Percentiles rank a stretch among this genome's conserved stretches.
Conservation (phyloP, 1,284 basidiomycete species). For the Cystobasidium sp. region DNA sequence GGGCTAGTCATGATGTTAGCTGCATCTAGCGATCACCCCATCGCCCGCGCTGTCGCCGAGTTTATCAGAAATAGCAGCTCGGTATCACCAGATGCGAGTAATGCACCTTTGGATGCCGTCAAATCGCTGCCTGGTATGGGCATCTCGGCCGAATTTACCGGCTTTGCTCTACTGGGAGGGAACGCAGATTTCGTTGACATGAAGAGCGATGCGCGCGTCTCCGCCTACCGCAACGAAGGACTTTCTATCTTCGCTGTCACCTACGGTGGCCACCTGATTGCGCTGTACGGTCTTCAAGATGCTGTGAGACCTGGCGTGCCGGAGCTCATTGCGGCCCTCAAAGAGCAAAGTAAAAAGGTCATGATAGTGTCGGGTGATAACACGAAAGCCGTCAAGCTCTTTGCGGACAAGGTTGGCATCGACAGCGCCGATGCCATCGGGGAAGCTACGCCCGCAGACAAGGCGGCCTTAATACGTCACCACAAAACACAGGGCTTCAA, state of each 20-base stretch:
- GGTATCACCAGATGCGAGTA: too few species aligned
- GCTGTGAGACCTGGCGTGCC: neutral
- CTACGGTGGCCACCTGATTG: neutral
- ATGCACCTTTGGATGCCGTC: neutral
- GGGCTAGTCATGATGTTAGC: neutral
- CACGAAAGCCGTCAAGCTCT: conserved; percentile 11
- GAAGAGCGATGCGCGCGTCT: neutral
- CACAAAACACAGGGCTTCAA: neutral
- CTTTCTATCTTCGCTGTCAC: conserved; percentile 21
- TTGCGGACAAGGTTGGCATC: conserved; percentile 16
- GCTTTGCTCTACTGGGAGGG: conserved; percentile 21
- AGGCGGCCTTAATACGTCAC: neutral
- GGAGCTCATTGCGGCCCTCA: conserved; percentile 10
- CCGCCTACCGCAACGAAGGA: neutral
- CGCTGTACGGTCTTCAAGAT: conserved; percentile 11
- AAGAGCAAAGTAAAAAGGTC: neutral
- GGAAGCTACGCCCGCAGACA: conserved; percentile 2
- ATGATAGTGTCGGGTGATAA: conserved; percentile 21
- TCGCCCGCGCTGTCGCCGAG: conserved; percentile 8
- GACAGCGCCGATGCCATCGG: neutral
- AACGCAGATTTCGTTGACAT: conserved; percentile 11
- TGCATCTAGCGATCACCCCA: conserved; percentile 20
- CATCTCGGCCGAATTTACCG: neutral
- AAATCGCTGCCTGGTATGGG: conserved; percentile 8
- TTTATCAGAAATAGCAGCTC: neutral